Percentiles rank a stretch among this genome's conserved stretches.
phyloP scores from a whole-genome alignment of 2,329 filamentous ascomycete species.

The Cordyceps pruinosa region DNA sequence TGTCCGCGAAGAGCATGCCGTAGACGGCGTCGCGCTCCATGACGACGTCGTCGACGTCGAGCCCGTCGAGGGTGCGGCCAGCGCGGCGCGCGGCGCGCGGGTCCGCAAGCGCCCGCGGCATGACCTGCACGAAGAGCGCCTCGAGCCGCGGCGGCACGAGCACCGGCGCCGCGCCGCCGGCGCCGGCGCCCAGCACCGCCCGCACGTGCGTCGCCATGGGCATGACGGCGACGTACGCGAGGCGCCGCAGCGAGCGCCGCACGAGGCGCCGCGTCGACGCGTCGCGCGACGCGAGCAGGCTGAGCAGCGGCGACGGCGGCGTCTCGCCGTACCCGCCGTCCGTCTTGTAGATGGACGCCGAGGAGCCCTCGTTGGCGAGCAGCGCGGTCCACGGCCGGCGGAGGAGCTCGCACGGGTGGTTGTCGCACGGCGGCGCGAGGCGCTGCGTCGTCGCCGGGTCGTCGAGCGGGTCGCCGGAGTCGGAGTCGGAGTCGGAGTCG shows the following conservation, averaged over 20 bases:
- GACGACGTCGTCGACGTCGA: conserved; percentile 41
- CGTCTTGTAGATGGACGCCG: conserved; percentile 56
- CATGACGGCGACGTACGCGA: conserved; percentile 61
- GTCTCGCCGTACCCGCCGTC: conserved; percentile 3
- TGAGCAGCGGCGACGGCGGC: conserved; percentile 40
- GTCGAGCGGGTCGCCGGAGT: background rate
- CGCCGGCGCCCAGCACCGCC: background rate
- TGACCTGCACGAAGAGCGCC: conserved; percentile 47
- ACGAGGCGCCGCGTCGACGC: conserved; percentile 26
- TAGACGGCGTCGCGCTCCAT: conserved; percentile 48
- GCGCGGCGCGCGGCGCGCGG: background rate
- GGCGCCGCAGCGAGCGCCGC: conserved; percentile 38
- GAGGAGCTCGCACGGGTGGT: conserved; percentile 38
- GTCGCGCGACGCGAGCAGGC: conserved; percentile 28
- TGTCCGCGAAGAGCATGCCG: conserved; percentile 35
- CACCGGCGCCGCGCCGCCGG: no score
- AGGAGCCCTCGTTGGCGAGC: conserved; percentile 69
- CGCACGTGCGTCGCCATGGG: conserved; percentile 55
- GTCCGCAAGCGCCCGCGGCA: conserved; percentile 26
- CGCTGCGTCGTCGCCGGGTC: background rate
- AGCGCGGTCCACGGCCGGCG: conserved; percentile 58
- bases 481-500: conserved; percentile 8
- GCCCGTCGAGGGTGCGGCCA: conserved; percentile 17
- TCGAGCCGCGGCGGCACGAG: conserved; percentile 28
- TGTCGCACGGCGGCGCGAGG: background rate